phyloP scores from a whole-genome alignment of 2,329 filamentous ascomycete species.

The Fusarium mexicanum region DNA sequence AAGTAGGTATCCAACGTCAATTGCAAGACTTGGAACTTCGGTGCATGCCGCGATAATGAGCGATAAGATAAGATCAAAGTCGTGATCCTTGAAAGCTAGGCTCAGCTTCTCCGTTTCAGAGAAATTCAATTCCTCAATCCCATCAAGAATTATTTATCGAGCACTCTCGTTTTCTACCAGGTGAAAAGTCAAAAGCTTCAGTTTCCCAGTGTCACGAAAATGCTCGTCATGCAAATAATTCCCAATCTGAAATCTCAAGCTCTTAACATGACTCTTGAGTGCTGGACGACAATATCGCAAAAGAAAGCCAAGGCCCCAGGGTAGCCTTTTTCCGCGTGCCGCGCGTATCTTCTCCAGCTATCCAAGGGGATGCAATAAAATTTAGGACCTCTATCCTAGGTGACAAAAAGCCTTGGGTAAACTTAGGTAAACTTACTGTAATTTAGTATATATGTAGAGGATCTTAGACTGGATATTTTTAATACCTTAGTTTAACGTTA shows the following conservation, averaged over 20 bases:
- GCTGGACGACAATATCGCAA: background rate
- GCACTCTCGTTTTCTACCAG: background rate
- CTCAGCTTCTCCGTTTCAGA: background rate
- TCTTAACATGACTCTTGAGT: background rate
- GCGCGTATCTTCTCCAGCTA: background rate
- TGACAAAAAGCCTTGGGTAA: too few relatives aligned
- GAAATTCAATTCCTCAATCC: background rate
- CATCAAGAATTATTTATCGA: rapidly evolving
- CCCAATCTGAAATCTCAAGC: background rate
- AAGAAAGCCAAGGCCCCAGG: background rate
- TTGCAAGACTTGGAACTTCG: background rate
- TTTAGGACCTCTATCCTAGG: too few relatives aligned
- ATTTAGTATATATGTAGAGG: too few relatives aligned
- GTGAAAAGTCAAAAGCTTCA: background rate
- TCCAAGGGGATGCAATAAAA: too few relatives aligned
- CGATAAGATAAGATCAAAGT: background rate
- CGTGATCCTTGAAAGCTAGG: rapidly evolving
- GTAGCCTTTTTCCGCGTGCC: background rate
- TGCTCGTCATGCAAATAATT: background rate
- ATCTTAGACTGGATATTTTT: too few relatives aligned
- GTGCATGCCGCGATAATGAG: background rate
- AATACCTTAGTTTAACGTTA: too few relatives aligned
- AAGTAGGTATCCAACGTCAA: background rate
- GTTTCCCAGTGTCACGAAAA: background rate
- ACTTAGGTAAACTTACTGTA: too few relatives aligned